Conservation (phyloP, 2,329 filamentous ascomycete genomes). For the Fusarium odoratissimum region DNA sequence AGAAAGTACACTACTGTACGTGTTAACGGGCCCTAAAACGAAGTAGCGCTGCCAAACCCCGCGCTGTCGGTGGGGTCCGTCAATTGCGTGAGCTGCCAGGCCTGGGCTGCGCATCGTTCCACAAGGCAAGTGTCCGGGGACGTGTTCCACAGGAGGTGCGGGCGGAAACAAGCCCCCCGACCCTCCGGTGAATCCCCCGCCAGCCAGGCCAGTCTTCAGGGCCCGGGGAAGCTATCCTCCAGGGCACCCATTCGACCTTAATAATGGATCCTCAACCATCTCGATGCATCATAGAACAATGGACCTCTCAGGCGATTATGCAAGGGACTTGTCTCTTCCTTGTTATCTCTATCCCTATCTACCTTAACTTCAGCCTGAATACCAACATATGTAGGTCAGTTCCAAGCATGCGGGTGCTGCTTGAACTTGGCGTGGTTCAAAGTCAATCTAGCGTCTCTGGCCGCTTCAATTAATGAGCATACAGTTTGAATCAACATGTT, state of each 20-base stretch:
- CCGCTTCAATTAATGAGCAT: background rate
- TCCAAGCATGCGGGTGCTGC: background rate
- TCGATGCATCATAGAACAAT: background rate
- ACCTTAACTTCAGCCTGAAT: slow-evolving; percentile 4
- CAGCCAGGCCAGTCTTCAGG: background rate
- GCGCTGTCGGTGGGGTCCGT: slow-evolving; percentile 29
- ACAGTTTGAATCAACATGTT: background rate
- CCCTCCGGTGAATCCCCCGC: background rate
- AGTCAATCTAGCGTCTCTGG: background rate
- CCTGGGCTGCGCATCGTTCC: slow-evolving; percentile 27
- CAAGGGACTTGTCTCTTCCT: slow-evolving; percentile 8
- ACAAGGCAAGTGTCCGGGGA: slow-evolving; percentile 16
- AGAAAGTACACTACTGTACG: slow-evolving; percentile 24
- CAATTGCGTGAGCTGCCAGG: slow-evolving; percentile 7
- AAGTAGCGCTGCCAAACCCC: slow-evolving; percentile 42
- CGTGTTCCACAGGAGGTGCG: slow-evolving; percentile 8
- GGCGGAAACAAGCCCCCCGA: slow-evolving; percentile 1
- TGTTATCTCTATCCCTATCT: slow-evolving; percentile 4
- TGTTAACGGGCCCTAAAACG: slow-evolving; percentile 23
- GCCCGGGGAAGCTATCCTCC: slow-evolving; percentile 18
- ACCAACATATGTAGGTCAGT: slow-evolving; percentile 7
- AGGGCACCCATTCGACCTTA: background rate
- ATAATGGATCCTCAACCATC: slow-evolving; percentile 6
- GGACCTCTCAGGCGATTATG: slow-evolving; percentile 3
- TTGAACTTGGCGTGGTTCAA: background rate